phyloP scores from a whole-genome alignment of 164 flowering plant species.

The Nymphaea colorata region DNA sequence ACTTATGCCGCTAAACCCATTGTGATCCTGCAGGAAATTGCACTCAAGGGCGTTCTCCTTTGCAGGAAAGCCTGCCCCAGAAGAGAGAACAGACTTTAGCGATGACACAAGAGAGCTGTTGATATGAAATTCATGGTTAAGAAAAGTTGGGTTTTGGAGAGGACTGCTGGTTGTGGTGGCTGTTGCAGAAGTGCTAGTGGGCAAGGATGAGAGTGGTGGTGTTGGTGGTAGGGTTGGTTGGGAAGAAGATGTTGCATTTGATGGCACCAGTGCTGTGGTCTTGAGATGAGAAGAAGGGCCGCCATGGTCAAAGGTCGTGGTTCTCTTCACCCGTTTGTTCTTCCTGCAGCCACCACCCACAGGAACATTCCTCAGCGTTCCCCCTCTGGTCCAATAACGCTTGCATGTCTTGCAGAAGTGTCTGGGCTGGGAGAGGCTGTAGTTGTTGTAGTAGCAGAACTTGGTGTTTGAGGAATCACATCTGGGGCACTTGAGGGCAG shows the following conservation, averaged over 20 bases:
- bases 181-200: not conserved
- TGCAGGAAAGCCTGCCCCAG: not conserved
- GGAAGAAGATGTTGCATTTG: not conserved
- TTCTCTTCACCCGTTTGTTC: not conserved
- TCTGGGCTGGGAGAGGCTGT: slow-evolving; percentile 1
- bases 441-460: slow-evolving; percentile 2
- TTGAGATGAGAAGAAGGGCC: not conserved
- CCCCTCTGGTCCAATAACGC: slow-evolving; percentile 2
- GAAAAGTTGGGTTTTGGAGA: not conserved
- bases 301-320: not conserved
- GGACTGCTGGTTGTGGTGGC: not conserved
- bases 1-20: not conserved
- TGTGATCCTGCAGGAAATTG: not conserved
- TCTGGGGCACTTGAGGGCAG: slow-evolving; percentile 1
- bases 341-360: slow-evolving; percentile 1
- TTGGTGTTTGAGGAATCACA: not conserved
- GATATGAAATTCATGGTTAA: not conserved
- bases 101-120: not conserved
- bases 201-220: not conserved
- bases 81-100: not conserved
- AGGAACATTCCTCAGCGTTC: slow-evolving; percentile 1
- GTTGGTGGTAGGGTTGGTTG: not conserved
- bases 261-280: not conserved
- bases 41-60: not conserved
- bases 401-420: slow-evolving; percentile 1